A percentile compares a stretch with the other conserved stretches of the same genome.
Evolutionary conservation across 306 rosid genomes (phyloP).

Genomic region (Medicago lupulina): DNA sequence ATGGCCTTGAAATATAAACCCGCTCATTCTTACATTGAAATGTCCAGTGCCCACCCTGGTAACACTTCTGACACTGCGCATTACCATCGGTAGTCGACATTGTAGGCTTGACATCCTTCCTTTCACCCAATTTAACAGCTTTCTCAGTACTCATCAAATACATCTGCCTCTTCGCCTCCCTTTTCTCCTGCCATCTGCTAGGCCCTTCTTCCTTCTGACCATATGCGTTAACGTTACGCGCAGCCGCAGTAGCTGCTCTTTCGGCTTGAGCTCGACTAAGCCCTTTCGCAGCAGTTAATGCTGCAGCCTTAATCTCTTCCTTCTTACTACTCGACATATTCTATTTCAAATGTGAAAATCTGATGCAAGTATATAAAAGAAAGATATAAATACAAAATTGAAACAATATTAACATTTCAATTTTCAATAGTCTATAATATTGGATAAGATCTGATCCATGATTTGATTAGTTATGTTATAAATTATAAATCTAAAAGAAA

Average conservation of each 20-base stretch:
- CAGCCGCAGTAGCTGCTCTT: slow-evolving; percentile 92
- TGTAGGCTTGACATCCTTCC: slow-evolving; percentile 73
- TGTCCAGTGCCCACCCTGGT: slow-evolving; percentile 89
- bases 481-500: background rate
- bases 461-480: background rate
- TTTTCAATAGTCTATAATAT: background rate
- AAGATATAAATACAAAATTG: background rate
- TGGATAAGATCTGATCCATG: background rate
- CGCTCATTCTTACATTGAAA: slow-evolving; percentile 96
- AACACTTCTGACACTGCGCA: slow-evolving; percentile 94
- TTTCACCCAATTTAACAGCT: slow-evolving; percentile 92
- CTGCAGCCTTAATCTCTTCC: slow-evolving; percentile 98
- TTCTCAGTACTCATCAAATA: slow-evolving; percentile 98
- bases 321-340: slow-evolving; percentile 93
- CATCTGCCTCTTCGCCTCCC: slow-evolving; percentile 99
- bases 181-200: slow-evolving; percentile 99
- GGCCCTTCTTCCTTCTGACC: slow-evolving; percentile 99
- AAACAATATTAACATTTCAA: background rate
- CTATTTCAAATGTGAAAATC: slow-evolving; percentile 1
- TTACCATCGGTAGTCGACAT: slow-evolving; percentile 57
- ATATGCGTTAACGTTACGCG: slow-evolving; percentile 95
- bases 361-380: background rate
- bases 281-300: slow-evolving; percentile 92
- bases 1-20: slow-evolving; percentile 90
- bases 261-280: slow-evolving; percentile 99